Percentiles rank a stretch among this genome's conserved stretches.
phyloP scores from a whole-genome alignment of 805 yeast species.

The Candida dajiaensis region DNA sequence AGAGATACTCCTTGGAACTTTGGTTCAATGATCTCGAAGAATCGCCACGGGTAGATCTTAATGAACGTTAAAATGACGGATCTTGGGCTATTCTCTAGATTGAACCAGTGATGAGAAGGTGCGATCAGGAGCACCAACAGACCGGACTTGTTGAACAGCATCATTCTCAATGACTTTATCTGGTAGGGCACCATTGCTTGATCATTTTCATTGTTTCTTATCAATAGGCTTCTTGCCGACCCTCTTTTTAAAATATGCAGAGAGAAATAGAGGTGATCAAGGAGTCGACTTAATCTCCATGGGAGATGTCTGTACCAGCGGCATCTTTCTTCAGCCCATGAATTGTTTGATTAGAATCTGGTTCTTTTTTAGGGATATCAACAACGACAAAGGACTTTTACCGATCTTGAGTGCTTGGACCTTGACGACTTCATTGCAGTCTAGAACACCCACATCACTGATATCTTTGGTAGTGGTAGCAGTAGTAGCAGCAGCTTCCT shows the following conservation, averaged over 20 bases:
- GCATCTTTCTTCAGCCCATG: constrained; percentile 17
- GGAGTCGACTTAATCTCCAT: constrained; percentile 25
- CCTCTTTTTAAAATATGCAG: constrained; percentile 16
- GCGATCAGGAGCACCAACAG: constrained; percentile 42
- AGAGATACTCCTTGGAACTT: constrained; percentile 39
- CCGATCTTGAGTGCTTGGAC: constrained; percentile 2
- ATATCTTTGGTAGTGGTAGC: background rate
- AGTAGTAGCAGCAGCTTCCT: background rate
- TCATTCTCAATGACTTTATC: constrained; percentile 33
- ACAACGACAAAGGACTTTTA: constrained; percentile 20
- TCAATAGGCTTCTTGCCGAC: constrained; percentile 4
- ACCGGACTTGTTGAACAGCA: constrained; percentile 32
- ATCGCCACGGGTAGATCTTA: constrained; percentile 20
- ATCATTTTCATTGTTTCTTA: background rate
- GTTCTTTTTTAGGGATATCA: constrained; percentile 10
- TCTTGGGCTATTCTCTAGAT: constrained; percentile 22
- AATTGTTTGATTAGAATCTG: constrained; percentile 11
- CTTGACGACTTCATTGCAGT: background rate
- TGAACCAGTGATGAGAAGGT: constrained; percentile 27
- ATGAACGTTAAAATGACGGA: constrained; percentile 4
- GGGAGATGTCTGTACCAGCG: constrained; percentile 13
- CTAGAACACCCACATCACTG: background rate
- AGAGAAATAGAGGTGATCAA: constrained; percentile 24
- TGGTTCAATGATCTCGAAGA: constrained; percentile 20
- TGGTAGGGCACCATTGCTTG: constrained; percentile 18